Evolutionary conservation across 2,329 filamentous ascomycete species (phyloP).

Genomic region (Ploettnerulaceae sp.): DNA sequence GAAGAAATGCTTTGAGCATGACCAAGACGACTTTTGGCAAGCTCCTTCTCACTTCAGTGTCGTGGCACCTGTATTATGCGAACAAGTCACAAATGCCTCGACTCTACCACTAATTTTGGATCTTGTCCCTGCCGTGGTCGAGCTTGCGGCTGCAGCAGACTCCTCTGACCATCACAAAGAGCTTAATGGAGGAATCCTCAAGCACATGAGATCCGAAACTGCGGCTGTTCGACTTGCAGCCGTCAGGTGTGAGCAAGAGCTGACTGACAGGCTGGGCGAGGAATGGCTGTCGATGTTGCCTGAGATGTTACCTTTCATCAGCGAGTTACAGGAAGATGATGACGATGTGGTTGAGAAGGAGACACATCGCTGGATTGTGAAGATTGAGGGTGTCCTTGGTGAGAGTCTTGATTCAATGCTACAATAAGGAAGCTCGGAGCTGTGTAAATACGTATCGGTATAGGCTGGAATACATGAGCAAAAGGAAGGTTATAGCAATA

Average conservation of each 20-base stretch:
- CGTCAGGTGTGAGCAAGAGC: constrained; percentile 72
- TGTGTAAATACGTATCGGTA: no score
- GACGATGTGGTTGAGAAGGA: constrained; percentile 89
- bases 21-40: constrained; percentile 96
- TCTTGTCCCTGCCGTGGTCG: constrained; percentile 70
- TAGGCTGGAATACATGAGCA: no score
- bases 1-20: constrained; percentile 73
- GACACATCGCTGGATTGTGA: constrained; percentile 82
- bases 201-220: constrained; percentile 69
- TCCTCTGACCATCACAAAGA: constrained; percentile 88
- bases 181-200: constrained; percentile 73
- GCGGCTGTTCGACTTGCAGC: constrained; percentile 72
- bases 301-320: constrained; percentile 95
- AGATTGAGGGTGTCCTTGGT: constrained; percentile 83
- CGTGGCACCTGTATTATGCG: constrained; percentile 64
- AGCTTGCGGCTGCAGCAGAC: constrained; percentile 74
- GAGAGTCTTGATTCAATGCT: constrained; percentile 92
- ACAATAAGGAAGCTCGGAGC: no score
- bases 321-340: constrained; percentile 92
- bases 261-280: constrained; percentile 79
- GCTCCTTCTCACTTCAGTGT: constrained; percentile 77
- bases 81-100: constrained; percentile 54
- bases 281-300: constrained; percentile 89
- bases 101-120: constrained; percentile 43
- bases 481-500: no score